Base-by-base conservation (phyloP, 768 basidiomycete species). In the Leucocoprinus sp. region DNA sequence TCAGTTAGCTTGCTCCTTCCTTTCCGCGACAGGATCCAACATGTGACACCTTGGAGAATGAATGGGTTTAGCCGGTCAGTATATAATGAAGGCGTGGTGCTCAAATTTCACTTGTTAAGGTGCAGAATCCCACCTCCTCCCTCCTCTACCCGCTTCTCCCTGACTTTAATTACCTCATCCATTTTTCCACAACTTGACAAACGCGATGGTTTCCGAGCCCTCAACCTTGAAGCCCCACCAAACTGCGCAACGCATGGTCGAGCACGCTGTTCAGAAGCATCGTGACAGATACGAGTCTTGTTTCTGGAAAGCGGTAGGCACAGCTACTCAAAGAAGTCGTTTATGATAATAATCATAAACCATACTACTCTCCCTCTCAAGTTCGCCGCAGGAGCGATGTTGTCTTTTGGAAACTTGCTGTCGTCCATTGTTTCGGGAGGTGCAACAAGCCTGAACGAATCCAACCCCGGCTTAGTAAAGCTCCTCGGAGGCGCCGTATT, bases 361-460 rank as follows among this genome's bases (percentile, higher is more conserved):
- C 18, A 26, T 36, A 34, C 29, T 6, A 37, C 14, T 42, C 5
- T 8, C 3, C 6, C n/a, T 9, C 35, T n/a, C n/a, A n/a, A 85
- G 83, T 72, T 84, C 40, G 62, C 77, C 45, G 84, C 82, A 22
- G 84, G 84, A 14, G 69, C 73, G 24, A 82, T 85, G 76, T 56
- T 85, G n/a, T 82, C 83, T 5, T 85, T 86, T 40, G 84, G 84
- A 54, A 80, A 80, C 14, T 62, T 86, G 12, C 59, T 86, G 22
- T 75, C 75, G 17, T 64, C 82, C 50, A 67, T 85, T 46, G 56
- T 84, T 12, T 63, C 70, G 36, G 84, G 80, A 27, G 84, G 84
- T 5, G 71, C 83, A 0, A 57, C 64, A 0, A 70, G 65, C 1
- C 54, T 86, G 22, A 71, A 61, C 17, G 39, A 61, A 26, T 64